A percentile compares a stretch with the other conserved stretches of the same genome.
phyloP scores from a whole-genome alignment of 805 yeast species.

The Clavispora asparagi region DNA sequence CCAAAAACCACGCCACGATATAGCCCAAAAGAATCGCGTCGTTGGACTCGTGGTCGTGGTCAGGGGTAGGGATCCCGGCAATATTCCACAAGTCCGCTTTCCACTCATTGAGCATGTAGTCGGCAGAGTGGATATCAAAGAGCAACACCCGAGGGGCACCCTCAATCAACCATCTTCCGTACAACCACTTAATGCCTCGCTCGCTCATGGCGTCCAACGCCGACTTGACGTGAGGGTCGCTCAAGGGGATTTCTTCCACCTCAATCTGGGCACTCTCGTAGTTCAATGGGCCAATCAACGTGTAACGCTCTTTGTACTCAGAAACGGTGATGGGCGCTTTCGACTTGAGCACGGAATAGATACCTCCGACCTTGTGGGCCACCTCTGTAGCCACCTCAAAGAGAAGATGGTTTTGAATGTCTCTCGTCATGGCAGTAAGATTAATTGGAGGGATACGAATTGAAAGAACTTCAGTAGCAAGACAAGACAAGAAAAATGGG shows the following conservation, averaged over 20 bases:
- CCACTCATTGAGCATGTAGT: conserved; percentile 77
- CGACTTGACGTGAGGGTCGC: conserved; percentile 49
- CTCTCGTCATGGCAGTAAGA: conserved; percentile 56
- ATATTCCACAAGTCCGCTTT: conserved; percentile 86
- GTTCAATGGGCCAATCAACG: conserved; percentile 82
- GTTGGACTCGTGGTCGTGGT: conserved; percentile 79
- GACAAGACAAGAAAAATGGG: background rate
- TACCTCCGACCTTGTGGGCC: conserved; percentile 96
- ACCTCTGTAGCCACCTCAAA: conserved; percentile 97
- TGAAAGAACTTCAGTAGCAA: background rate
- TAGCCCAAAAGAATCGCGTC: conserved; percentile 92
- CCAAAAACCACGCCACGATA: conserved; percentile 93
- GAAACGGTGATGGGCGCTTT: conserved; percentile 96
- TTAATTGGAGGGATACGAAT: background rate
- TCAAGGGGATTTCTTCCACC: conserved; percentile 68
- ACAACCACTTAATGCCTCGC: conserved; percentile 76
- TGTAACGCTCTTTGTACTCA: conserved; percentile 83
- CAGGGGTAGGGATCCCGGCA: conserved; percentile 92
- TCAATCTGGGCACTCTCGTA: conserved; percentile 69
- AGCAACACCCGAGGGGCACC: conserved; percentile 93
- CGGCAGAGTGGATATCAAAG: conserved; percentile 80
- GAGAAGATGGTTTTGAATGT: conserved; percentile 77
- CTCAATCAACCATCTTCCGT: conserved; percentile 96
- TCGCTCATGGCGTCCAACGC: conserved; percentile 74
- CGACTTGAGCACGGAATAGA: conserved; percentile 91